Conservation (phyloP, 768 basidiomycete species). For the Phlegmacium glaucopus region DNA sequence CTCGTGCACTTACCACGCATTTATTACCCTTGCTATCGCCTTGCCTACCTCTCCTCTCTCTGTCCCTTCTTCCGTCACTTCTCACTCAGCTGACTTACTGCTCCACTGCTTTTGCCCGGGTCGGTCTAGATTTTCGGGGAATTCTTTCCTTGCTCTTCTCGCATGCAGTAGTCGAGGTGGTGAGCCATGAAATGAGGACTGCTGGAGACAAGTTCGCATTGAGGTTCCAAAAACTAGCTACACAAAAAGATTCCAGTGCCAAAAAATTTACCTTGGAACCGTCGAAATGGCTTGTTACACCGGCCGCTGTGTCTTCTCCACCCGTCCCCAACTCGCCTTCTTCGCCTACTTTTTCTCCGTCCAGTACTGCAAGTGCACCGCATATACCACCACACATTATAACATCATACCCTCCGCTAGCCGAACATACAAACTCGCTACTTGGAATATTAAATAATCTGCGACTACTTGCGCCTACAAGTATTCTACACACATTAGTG, state of each 20-base stretch:
- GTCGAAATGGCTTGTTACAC: constrained; percentile 48
- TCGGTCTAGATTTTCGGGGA: constrained; percentile 85
- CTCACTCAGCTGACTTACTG: constrained; percentile 95
- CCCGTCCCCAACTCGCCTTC: constrained; percentile 21
- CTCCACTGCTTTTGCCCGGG: constrained; percentile 84
- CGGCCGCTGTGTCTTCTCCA: constrained; percentile 30
- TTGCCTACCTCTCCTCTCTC: constrained; percentile 58
- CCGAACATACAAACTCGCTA: constrained; percentile 67
- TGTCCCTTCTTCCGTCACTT: constrained; percentile 71
- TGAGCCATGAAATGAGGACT: constrained; percentile 47
- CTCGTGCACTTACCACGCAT: constrained; percentile 54
- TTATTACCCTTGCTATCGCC: constrained; percentile 65
- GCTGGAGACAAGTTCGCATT: constrained; percentile 37
- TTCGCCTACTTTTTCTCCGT: constrained; percentile 21
- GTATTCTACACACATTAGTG: constrained; percentile 48
- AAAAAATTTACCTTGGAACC: constrained; percentile 28
- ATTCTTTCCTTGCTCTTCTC: constrained; percentile 66
- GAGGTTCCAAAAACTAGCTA: constrained; percentile 23
- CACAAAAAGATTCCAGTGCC: constrained; percentile 7
- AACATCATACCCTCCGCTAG: constrained; percentile 73
- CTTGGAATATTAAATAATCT: constrained; percentile 75
- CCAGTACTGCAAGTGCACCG: constrained; percentile 30
- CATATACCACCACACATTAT: constrained; percentile 73
- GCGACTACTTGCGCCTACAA: constrained; percentile 73
- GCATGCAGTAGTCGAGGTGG: constrained; percentile 55